Evolutionary conservation across 306 rosid species (phyloP), one percentile per base, ranked within the genome.

Genomic region (Chamaecrista fasciculata): DNA sequence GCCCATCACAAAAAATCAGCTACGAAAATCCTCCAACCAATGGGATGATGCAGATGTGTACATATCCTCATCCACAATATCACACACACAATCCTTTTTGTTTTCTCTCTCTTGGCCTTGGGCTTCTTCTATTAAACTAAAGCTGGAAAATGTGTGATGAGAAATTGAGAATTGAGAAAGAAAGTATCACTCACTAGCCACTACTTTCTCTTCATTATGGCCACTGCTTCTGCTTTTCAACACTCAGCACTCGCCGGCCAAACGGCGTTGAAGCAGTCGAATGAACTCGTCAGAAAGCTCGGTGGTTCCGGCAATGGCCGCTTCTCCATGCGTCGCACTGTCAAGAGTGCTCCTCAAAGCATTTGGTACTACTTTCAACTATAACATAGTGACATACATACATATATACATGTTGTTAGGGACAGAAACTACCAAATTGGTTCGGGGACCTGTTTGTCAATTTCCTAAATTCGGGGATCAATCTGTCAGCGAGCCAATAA

Each of bases 241-340:
- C 96, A 81, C 61, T 88, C 96, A 9, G 94, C 99, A 58, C 91
- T 94, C 28, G 59, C 90, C 11, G 92, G 97, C 64, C 97, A 90
- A 80, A 71, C 88, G 16, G 91, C 89, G 63, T 67, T 91, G 80
- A 94, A 84, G 85, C 98, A 79, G 47, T 76, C 76, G 24, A 94
- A 86, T 81, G 97, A 94, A 80, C 84, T 94, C 39, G 67, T 94
- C 80, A 70, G 95, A 4, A 94, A 66, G 87, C 66, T 58, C 16
- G 97, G 97, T 6, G 62, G 75, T 76, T 14, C 66, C 1, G 86
- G 87, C 20, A 83, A 81, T 18, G 84, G 91, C 71, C 97, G 96
- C 75, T 8, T 75, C 44, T 74, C 84, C 89, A 94, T 88, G 99
- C 78, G 99, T 43, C 83, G 98, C 14, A 94, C 96, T 0, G 86